These are phyloP conservation scores for Tagetes erecta DNA, from an alignment of 129 eudicot species.

Conservation along the genomic window DNA sequence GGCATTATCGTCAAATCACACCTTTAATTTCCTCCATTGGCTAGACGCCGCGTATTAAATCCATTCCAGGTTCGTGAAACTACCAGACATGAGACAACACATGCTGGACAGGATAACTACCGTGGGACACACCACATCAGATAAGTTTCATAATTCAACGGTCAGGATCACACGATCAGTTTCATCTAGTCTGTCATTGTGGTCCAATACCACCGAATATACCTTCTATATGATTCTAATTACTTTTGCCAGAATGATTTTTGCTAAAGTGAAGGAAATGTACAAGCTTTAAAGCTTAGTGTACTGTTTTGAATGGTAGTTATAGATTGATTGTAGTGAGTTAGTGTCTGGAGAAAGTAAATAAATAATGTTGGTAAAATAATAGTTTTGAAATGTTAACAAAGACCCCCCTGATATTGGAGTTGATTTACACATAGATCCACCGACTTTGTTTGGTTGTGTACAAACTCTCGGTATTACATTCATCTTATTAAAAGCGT, in stretches of 20 bases:
- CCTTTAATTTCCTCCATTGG: conserved; percentile 31
- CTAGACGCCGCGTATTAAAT: conserved; percentile 74
- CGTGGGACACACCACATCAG: conserved; percentile 22
- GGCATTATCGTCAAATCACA: conserved; percentile 19
- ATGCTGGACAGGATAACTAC: not conserved
- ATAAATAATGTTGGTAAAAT: not conserved
- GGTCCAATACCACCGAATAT: conserved; percentile 38
- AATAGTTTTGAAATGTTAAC: not conserved
- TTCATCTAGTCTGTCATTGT: conserved; percentile 20
- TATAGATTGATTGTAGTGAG: not conserved
- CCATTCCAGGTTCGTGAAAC: conserved; percentile 29
- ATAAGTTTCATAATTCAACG: conserved; percentile 17
- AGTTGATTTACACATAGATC: not conserved
- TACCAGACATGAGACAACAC: conserved; percentile 11
- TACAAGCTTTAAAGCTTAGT: not conserved
- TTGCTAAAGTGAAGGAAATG: not conserved
- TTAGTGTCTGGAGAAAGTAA: not conserved
- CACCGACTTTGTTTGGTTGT: not conserved
- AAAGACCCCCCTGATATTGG: not conserved
- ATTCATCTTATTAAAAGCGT: no score
- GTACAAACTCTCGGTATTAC: no score
- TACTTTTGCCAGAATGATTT: not conserved
- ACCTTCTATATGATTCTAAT: conserved; percentile 12
- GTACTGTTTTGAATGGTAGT: not conserved
- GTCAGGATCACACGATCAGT: conserved; percentile 6